Percentiles rank a stretch among this genome's conserved stretches.
Evolutionary conservation across 192 early-diverging fungal species (phyloP).

Genomic region (Anaeromyces robustus): DNA sequence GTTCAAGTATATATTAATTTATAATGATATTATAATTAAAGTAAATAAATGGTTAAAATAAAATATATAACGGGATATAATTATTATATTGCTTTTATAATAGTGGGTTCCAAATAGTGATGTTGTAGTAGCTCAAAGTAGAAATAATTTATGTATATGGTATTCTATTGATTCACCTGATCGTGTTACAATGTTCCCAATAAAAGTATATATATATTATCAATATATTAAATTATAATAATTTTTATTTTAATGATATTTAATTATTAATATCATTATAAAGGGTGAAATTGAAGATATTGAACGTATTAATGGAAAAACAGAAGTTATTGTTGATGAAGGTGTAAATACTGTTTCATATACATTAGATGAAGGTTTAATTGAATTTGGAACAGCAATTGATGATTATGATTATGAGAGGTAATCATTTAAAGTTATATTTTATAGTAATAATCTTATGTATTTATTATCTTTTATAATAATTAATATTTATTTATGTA

Average conservation of each 20-base stretch:
- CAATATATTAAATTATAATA: neutral
- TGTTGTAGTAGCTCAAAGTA: slow-evolving; percentile 41
- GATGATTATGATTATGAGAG: slow-evolving; percentile 49
- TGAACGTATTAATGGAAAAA: slow-evolving; percentile 36
- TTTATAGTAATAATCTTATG: neutral
- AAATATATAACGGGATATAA: too few species aligned
- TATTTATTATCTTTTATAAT: slow-evolving; percentile 2
- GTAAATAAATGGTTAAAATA: too few species aligned
- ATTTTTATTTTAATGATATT: too few species aligned
- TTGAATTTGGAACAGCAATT: slow-evolving; percentile 47
- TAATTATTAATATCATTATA: too few species aligned
- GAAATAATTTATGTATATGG: slow-evolving; percentile 47
- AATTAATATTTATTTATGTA: neutral
- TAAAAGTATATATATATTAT: slow-evolving; percentile 18
- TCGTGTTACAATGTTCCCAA: slow-evolving; percentile 46
- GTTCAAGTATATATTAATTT: slow-evolving; percentile 23
- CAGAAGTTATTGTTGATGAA: slow-evolving; percentile 49
- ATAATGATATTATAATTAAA: neutral
- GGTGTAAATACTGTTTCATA: slow-evolving; percentile 51
- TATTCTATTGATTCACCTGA: slow-evolving; percentile 47
- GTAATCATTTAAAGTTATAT: slow-evolving; percentile 3
- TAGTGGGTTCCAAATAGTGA: slow-evolving; percentile 49
- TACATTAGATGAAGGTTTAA: slow-evolving; percentile 47
- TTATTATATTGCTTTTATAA: neutral
- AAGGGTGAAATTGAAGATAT: slow-evolving; percentile 48